Conservation (phyloP, 2,329 filamentous ascomycete genomes). For the Atkinsonella hypoxylon region DNA sequence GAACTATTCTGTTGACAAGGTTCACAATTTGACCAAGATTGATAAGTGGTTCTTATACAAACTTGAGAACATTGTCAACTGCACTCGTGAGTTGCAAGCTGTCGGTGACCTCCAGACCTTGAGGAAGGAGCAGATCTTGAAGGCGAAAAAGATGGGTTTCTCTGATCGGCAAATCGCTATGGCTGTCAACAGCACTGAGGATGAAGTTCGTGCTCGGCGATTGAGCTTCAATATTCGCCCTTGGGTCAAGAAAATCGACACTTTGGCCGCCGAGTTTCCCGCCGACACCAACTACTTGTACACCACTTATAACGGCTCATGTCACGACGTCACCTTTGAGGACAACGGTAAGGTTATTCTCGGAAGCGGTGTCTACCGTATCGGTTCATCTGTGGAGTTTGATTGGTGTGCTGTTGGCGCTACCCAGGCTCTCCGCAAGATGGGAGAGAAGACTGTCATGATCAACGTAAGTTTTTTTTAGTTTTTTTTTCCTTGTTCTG, state of each 20-base stretch:
- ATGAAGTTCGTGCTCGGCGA: slow-evolving; percentile 76
- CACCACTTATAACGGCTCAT: slow-evolving; percentile 93
- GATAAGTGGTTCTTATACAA: slow-evolving; percentile 99
- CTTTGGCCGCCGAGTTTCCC: slow-evolving; percentile 90
- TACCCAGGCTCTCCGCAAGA: slow-evolving; percentile 66
- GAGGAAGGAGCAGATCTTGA: slow-evolving; percentile 77
- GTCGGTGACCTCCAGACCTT: slow-evolving; percentile 72
- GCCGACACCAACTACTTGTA: slow-evolving; percentile 93
- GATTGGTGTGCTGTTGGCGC: slow-evolving; percentile 97
- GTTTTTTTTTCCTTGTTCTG: slow-evolving; percentile 3
- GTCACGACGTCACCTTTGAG: slow-evolving; percentile 87
- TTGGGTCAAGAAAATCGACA: slow-evolving; percentile 98
- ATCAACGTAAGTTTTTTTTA: slow-evolving; percentile 57
- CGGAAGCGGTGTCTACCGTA: slow-evolving; percentile 92
- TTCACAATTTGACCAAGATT: slow-evolving; percentile 94
- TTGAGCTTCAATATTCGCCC: slow-evolving; percentile 81
- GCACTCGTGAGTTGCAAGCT: slow-evolving; percentile 72
- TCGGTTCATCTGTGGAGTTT: slow-evolving; percentile 95
- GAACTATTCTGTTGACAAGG: slow-evolving; percentile 80
- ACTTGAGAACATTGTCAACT: slow-evolving; percentile 92
- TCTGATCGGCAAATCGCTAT: slow-evolving; percentile 89
- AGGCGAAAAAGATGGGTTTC: slow-evolving; percentile 96
- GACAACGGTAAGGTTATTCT: slow-evolving; percentile 84
- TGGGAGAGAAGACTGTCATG: slow-evolving; percentile 97
- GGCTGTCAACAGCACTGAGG: slow-evolving; percentile 75